Evolutionary conservation across 2,329 filamentous ascomycete species (phyloP).

Genomic region (Fusarium scirpi): DNA sequence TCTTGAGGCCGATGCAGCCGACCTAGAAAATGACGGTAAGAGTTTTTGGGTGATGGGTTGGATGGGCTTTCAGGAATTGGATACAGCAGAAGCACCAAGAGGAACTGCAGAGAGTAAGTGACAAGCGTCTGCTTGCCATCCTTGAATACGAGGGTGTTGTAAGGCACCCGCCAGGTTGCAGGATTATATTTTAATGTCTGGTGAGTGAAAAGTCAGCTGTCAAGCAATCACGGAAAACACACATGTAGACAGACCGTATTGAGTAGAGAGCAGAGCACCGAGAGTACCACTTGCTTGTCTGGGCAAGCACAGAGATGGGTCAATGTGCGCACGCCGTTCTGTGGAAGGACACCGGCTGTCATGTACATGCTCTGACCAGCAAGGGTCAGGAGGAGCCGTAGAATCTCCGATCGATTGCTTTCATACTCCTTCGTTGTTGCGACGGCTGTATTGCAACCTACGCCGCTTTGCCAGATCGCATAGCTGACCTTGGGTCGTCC

Average conservation of each 20-base stretch:
- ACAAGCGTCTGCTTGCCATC: constrained; percentile 91
- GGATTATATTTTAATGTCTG: constrained; percentile 96
- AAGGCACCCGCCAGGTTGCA: constrained; percentile 91
- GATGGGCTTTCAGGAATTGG: constrained; percentile 83
- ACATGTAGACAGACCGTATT: constrained; percentile 77
- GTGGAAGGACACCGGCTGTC: constrained; percentile 81
- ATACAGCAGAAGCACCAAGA: constrained; percentile 88
- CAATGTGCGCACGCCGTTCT: constrained; percentile 83
- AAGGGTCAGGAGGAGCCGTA: constrained; percentile 86
- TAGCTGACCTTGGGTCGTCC: constrained; percentile 86
- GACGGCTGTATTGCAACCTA: constrained; percentile 91
- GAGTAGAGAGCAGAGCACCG: constrained; percentile 88
- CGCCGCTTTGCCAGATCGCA: constrained; percentile 97
- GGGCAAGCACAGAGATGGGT: constrained; percentile 90
- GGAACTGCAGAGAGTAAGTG: constrained; percentile 89
- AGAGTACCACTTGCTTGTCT: constrained; percentile 92
- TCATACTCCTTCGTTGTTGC: constrained; percentile 92
- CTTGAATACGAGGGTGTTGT: constrained; percentile 91
- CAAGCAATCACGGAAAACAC: background rate
- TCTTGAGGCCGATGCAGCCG: constrained; percentile 93
- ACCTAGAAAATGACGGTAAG: constrained; percentile 91
- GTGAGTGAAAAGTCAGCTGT: constrained; percentile 29
- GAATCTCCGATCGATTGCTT: constrained; percentile 89
- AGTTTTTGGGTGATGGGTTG: constrained; percentile 81
- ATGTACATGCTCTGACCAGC: constrained; percentile 95